phyloP scores from a whole-genome alignment of 306 rosid genomes.

The Cucurbita ficifolia region DNA sequence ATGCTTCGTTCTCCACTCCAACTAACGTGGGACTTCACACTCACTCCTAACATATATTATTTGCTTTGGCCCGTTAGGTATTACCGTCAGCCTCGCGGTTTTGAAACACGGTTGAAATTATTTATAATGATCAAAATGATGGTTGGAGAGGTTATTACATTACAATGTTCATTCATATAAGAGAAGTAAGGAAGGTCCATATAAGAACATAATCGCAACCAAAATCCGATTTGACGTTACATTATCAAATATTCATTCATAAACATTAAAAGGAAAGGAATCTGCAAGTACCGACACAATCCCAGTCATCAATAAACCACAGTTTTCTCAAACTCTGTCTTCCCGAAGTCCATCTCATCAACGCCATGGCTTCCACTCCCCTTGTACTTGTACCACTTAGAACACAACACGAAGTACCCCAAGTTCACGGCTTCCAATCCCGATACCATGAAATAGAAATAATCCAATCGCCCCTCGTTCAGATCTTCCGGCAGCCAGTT shows the following conservation, averaged over 20 bases:
- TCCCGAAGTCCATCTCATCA: conserved; percentile 16
- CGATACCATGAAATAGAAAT: conserved; percentile 41
- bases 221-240: background rate
- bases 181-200: no score
- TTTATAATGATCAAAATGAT: no score
- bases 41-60: no score
- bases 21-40: no score
- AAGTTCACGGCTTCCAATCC: conserved; percentile 35
- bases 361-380: conserved; percentile 10
- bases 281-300: background rate
- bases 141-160: no score
- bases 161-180: no score
- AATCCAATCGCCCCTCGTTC: conserved; percentile 59
- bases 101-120: no score
- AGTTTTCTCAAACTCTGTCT: conserved; percentile 10
- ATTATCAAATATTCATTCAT: background rate
- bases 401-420: conserved; percentile 35
- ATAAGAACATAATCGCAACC: no score
- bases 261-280: background rate
- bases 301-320: background rate
- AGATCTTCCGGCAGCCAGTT: conserved; percentile 80
- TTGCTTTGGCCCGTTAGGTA: no score
- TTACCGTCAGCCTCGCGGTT: no score
- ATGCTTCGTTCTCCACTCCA: no score
- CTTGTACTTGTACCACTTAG: conserved; percentile 57